Base-by-base conservation (phyloP, 73 alveolate species). In the Symbiodinium natans region DNA sequence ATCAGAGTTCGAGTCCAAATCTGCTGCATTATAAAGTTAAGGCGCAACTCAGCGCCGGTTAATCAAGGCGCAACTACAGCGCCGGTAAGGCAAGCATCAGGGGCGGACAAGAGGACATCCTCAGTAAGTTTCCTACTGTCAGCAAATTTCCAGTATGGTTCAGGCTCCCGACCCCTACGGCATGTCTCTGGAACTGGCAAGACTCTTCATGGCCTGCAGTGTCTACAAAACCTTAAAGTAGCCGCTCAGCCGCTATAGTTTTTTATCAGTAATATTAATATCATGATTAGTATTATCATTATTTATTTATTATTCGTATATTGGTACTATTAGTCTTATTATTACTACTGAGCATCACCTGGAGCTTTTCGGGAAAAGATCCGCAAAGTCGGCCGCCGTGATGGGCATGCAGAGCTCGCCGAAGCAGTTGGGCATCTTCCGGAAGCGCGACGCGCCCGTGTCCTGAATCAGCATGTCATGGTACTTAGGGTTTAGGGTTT, bases 401-500 rank as follows among this genome's bases (percentile, higher is more conserved):
- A 40, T 40, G 38, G 94, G 94, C 94, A 87, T 87, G 56, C 41
- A 54, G 68, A 87, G 41, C 40, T 87, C 94, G 15, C 94, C 94
- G 41, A 87, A 87, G 41, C 94, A 87, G 43, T 87, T 87, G 85
- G 94, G 94, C 94, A 87, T 87, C 94, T 59, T 87, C 19, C 83
- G 83, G 41, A 59, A 59, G 33, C 68, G 29, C 63, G 36, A 27
- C 63, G 71, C 63, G 15, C 63, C 63, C 23, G 31, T 36, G 36
- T 38, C 90, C 41, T 36, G 46, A 38, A 82, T 19, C 90, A 82
- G 68, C 63, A 39, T 36, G 63, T 36, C 31, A 23, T 21, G 92
- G 92, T 41, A 39, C 31, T n/a, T 38, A 5, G 34, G 34, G 48
- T 19, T 9, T 80, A 15, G n/a, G n/a, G n/a, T n/a, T n/a, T n/a